Evolutionary conservation across 1,139 yeast genomes (phyloP).

Genomic region (Meyerozyma elateridarum): DNA sequence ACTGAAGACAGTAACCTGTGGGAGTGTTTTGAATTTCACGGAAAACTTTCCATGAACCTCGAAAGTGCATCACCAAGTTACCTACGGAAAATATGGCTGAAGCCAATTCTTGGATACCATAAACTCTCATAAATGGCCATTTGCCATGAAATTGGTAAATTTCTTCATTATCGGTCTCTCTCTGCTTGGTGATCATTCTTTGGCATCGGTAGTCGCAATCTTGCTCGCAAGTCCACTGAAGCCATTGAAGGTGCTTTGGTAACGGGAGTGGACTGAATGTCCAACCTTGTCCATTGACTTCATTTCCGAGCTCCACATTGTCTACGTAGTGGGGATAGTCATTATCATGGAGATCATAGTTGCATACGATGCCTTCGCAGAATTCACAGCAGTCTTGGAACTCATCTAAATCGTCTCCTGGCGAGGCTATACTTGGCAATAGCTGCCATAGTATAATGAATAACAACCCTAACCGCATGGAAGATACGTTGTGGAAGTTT

Average conservation of each 20-base stretch:
- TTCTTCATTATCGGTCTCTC: conserved; percentile 44
- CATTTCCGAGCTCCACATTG: conserved; percentile 5
- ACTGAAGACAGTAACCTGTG: conserved; percentile 8
- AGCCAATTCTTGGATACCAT: conserved; percentile 79
- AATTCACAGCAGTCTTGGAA: conserved; percentile 61
- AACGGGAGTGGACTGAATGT: conserved; percentile 34
- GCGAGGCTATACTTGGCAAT: conserved; percentile 58
- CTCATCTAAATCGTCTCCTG: conserved; percentile 73
- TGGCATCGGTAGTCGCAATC: conserved; percentile 95
- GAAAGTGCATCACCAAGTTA: conserved; percentile 70
- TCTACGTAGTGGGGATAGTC: conserved; percentile 22
- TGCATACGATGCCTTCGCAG: conserved; percentile 48
- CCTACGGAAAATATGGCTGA: conserved; percentile 79
- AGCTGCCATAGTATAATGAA: no score
- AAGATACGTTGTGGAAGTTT: no score
- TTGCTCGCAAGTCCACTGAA: conserved; percentile 75
- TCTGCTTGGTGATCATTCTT: conserved; percentile 55
- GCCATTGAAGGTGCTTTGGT: conserved; percentile 37
- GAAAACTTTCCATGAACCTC: conserved; percentile 45
- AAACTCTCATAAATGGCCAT: conserved; percentile 82
- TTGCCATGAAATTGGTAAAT: conserved; percentile 90
- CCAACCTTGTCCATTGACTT: conserved; percentile 28
- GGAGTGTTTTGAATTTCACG: conserved; percentile 4
- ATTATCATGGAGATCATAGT: conserved; percentile 10
- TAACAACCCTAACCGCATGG: no score